Percentiles rank a stretch among this genome's conserved stretches.
phyloP scores from a whole-genome alignment of 1,284 basidiomycete genomes.

The Rhizoctonia solani region DNA sequence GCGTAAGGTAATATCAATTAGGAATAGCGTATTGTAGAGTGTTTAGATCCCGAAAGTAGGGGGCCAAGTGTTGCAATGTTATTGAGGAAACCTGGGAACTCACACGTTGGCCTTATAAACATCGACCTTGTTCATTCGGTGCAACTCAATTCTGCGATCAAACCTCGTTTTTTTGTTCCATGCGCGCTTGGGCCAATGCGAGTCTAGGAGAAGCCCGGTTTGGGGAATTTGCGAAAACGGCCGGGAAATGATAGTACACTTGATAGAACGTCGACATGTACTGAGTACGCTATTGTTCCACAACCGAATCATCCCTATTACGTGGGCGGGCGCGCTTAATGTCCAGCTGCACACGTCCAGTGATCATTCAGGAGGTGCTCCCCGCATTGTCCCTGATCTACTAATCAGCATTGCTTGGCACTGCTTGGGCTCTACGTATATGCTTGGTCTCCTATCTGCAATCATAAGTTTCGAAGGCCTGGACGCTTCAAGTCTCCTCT shows the following conservation, averaged over 20 bases:
- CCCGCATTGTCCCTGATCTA: conserved; percentile 20
- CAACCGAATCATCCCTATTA: conserved; percentile 4
- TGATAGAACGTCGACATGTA: neutral
- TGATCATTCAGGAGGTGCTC: conserved; percentile 2
- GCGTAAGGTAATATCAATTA: conserved; percentile 10
- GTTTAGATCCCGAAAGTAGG: conserved; percentile 6
- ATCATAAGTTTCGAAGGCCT: too few species aligned
- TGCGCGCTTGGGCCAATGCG: conserved; percentile 24
- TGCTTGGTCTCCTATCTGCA: neutral
- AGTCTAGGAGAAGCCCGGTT: conserved; percentile 1
- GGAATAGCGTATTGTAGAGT: neutral
- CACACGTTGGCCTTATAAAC: conserved; percentile 21
- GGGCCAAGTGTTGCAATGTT: conserved; percentile 15
- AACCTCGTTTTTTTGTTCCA: conserved; percentile 34
- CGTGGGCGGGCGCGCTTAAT: conserved; percentile 15
- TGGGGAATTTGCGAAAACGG: conserved; percentile 13
- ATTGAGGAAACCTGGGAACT: conserved; percentile 10
- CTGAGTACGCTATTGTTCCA: conserved; percentile 21
- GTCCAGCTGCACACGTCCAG: neutral
- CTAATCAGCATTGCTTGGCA: neutral
- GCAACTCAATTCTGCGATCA: conserved; percentile 8
- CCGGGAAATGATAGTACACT: conserved; percentile 5
- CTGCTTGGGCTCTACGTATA: neutral
- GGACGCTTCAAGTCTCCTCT: too few species aligned
- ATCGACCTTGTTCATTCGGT: neutral